Base-by-base conservation (phyloP, 2,329 filamentous ascomycete species). In the Lasiodiplodia sp. region DNA sequence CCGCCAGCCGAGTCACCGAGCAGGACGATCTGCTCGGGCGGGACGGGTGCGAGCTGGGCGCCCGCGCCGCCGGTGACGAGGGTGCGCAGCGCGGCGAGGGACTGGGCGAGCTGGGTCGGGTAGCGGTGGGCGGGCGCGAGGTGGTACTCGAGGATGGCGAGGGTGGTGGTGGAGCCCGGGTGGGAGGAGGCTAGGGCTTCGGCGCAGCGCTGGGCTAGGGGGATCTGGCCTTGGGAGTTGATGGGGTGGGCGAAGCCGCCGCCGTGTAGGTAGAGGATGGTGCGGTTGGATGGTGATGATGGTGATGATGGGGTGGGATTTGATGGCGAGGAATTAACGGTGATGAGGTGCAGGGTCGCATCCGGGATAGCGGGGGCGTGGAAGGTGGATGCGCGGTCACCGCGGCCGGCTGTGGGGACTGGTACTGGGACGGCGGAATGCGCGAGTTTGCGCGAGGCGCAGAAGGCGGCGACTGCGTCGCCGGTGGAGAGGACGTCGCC, bases 111-210 rank as follows among this genome's bases (percentile, higher is more conserved):
- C 69, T 83, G 81, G n/a, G 75, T 73, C 4, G 83, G 83, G 70
- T 83, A 84, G 56, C 75, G 72, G 14, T 69, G 73, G 21, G 75
- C 66, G 1, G 81, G 80, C 0, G 85, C 80, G 25, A 88, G 81
- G 21, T 83, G 85, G 74, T 89, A 89, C 28, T 82, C 82, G 23
- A 87, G 78, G 18, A 85, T 77, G 60, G 87, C 83, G 60, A 85
- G 74, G 12, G 84, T 78, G 47, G 86, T 73, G 21, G 79, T 77
- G 67, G 83, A 81, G 56, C 79, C 80, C 12, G 38, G 18, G 18
- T 16, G 18, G 4, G 40, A n/a, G 4, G 40, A n/a, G 0, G 40
- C 16, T 1, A 47, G n/a, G n/a, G 72, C 73, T 8, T 72, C 74
- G 7, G 74, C 76, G 64, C 79, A 72, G 25, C 75, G 70, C 16